Conservation (phyloP, 139 green algal species). For the Astrephomene gubernaculifera region DNA sequence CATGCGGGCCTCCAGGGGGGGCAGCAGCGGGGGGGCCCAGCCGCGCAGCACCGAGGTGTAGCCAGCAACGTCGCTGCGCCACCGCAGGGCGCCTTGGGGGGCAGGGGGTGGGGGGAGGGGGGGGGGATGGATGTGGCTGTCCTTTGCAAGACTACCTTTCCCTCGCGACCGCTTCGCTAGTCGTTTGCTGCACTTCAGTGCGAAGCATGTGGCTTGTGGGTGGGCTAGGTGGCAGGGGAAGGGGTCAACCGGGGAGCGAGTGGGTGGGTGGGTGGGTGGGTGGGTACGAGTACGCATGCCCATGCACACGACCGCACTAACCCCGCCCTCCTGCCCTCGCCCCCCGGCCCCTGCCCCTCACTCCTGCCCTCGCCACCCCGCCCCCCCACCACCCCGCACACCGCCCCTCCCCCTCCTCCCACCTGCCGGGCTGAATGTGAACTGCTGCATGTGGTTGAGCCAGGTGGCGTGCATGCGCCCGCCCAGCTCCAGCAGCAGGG, state of each 20-base stretch:
- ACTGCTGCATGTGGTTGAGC: slow-evolving; percentile 49
- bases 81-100: slow-evolving; percentile 20
- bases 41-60: slow-evolving; percentile 2
- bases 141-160: no score
- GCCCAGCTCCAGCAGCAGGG: slow-evolving; percentile 68
- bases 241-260: no score
- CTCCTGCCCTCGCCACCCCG: neutral
- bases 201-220: no score
- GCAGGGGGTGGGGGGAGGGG: neutral
- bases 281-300: no score
- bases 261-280: no score
- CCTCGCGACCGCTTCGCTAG: no score
- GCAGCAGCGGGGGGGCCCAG: slow-evolving; percentile 16
- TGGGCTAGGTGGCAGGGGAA: no score
- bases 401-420: neutral
- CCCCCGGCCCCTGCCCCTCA: neutral
- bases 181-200: no score
- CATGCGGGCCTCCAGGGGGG: slow-evolving; percentile 38
- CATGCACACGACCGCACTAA: neutral
- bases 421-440: slow-evolving; percentile 36
- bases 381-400: no score
- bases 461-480: slow-evolving; percentile 30
- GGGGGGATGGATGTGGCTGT: neutral
- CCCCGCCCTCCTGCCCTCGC: neutral
- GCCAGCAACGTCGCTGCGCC: slow-evolving; percentile 31